phyloP scores from a whole-genome alignment of 1,284 basidiomycete genomes.

The Ustilago cynodontis region DNA sequence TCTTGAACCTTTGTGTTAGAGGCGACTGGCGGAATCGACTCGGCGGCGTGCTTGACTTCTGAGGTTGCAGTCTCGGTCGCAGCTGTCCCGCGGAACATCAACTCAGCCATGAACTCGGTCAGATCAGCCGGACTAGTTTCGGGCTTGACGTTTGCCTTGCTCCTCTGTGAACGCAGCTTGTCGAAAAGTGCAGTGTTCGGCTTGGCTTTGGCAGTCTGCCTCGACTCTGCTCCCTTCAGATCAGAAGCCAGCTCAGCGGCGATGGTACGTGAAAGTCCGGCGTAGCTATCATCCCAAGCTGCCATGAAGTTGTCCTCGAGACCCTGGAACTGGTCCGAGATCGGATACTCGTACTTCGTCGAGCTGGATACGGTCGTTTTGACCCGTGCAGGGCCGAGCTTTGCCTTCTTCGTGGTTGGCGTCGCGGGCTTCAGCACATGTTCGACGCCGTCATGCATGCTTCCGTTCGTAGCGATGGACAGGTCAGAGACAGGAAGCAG shows the following conservation, averaged over 20 bases:
- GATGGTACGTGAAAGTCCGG: constrained; percentile 6
- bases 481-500: constrained; percentile 47
- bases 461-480: constrained; percentile 35
- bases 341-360: constrained; percentile 22
- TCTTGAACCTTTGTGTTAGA: not conserved
- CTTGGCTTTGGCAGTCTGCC: constrained; percentile 4
- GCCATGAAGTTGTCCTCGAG: constrained; percentile 41
- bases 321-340: constrained; percentile 34
- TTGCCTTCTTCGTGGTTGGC: not conserved
- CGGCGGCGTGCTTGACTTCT: not conserved
- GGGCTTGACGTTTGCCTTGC: not conserved
- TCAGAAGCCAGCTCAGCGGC: not conserved
- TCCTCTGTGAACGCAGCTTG: constrained; percentile 20
- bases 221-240: not conserved
- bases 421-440: not conserved
- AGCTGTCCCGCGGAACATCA: constrained; percentile 16
- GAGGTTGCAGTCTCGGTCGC: not conserved
- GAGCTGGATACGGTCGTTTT: constrained; percentile 15
- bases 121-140: constrained; percentile 4
- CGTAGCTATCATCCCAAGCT: constrained; percentile 38
- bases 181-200: constrained; percentile 27
- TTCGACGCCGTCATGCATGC: constrained; percentile 16
- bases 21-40: not conserved
- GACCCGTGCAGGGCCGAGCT: constrained; percentile 12
- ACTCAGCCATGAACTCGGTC: constrained; percentile 34